Percentiles rank a stretch among this genome's conserved stretches.
Conservation (phyloP, 2,329 filamentous ascomycete genomes). For the Curvularia hawaiiensis region DNA sequence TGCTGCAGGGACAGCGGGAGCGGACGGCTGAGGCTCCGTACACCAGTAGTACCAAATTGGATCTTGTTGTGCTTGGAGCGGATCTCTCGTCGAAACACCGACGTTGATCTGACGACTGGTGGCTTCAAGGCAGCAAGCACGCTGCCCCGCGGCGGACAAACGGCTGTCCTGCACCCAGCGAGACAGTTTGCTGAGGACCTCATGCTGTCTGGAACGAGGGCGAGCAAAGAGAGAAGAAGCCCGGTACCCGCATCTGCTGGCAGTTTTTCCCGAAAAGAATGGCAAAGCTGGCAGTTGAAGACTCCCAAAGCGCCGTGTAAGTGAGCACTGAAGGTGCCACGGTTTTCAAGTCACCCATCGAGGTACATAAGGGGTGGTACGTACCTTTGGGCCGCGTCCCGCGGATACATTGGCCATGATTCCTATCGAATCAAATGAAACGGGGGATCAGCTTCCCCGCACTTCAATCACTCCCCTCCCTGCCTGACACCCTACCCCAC, state of each 20-base stretch:
- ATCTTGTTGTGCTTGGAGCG: conserved; percentile 19
- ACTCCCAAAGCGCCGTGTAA: conserved; percentile 15
- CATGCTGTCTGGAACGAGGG: conserved; percentile 37
- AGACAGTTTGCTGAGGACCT: conserved; percentile 34
- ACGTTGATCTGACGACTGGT: conserved; percentile 24
- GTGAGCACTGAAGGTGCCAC: conserved; percentile 22
- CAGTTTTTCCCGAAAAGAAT: conserved; percentile 10
- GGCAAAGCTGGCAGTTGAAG: conserved; percentile 14
- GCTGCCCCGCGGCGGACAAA: conserved; percentile 30
- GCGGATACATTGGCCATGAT: conserved; percentile 14
- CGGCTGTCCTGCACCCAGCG: conserved; percentile 34
- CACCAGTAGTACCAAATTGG: conserved; percentile 24
- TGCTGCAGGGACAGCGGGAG: conserved; percentile 39
- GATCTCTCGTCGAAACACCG: conserved; percentile 27
- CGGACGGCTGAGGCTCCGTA: conserved; percentile 33
- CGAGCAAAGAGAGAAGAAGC: conserved; percentile 27
- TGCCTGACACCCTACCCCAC: conserved; percentile 19
- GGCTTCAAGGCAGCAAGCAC: conserved; percentile 27
- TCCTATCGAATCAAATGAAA: conserved; percentile 27
- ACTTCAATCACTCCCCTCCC: conserved; percentile 14
- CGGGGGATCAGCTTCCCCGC: conserved; percentile 28
- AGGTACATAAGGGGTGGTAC: conserved; percentile 33
- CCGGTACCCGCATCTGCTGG: conserved; percentile 43
- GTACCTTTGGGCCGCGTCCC: conserved; percentile 31
- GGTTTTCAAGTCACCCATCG: conserved; percentile 19